Base-by-base conservation (phyloP, 2,329 filamentous ascomycete genomes). In the Nemania serpens region DNA sequence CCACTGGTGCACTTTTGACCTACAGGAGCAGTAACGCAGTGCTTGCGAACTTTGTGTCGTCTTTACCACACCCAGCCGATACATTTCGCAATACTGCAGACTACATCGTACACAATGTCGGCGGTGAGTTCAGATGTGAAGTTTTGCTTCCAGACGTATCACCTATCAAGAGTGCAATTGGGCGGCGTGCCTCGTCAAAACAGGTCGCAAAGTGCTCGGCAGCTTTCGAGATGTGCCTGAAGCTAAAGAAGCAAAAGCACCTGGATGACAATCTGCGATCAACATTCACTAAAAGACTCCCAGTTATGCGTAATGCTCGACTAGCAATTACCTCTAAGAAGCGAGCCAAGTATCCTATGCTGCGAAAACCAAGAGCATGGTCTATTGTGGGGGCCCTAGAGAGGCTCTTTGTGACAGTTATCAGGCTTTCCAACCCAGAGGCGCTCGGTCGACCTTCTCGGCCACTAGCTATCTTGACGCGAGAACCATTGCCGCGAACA, bases 171-270 rank as follows among this genome's bases (percentile, higher is more conserved):
- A 87, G 85, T 33, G 81, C 85, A 5, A 80, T 81, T 12, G 94
- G 95, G 5, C 79, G 77, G 7, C 77, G 85, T 0, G 85, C 88
- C 57, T 73, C 79, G 7, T 91, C 83, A 59, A 98, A 97, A 74
- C 82, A 87, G 33, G 77, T 89, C 17, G 94, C 95, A 4, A 96
- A 95, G 74, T 91, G 91, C 66, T 91, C 93, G 0, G 94, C 93
- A 2, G 94, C 95, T 0, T 98, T 94, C 72, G 86, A 93, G 70
- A 86, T 90, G 52, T 97, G 93, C 70, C 73, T 92, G 1, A 73
- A 86, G 63, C 81, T 99, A 15, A 81, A 88, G 49, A 80, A 85
- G 60, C 82, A 83, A 55, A 84, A 84, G 2, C 86, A 89, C 61
- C 79, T 99, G 5, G 86, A 97, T 70, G 82, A 87, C 0, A 79